Percentiles rank a stretch among this genome's conserved stretches.
These are phyloP conservation scores for Citrus reticulata DNA, from an alignment of 345 rosid genomes.

Conservation along the genomic window DNA sequence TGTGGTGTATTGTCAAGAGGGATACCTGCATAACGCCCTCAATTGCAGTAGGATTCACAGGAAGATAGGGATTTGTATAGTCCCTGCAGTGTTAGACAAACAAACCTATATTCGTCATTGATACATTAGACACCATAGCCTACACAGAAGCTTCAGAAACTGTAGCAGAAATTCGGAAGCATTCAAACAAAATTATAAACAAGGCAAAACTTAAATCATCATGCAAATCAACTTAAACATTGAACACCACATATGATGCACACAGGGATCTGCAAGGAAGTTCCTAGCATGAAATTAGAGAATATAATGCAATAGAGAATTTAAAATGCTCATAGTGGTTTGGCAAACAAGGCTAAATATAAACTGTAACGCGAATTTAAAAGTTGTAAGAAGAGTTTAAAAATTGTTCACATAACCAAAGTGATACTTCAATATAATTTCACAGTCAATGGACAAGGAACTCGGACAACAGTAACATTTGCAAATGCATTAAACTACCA, in stretches of 20 bases:
- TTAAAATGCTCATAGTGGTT: not conserved
- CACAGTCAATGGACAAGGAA: slow-evolving; percentile 9
- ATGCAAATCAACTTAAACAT: not conserved
- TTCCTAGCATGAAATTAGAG: not conserved
- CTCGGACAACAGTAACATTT: slow-evolving; percentile 8
- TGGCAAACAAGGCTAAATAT: not conserved
- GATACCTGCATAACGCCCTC: slow-evolving; percentile 78
- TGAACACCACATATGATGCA: not conserved
- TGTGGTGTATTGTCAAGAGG: not conserved
- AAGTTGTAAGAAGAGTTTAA: not conserved
- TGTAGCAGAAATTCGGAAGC: not conserved
- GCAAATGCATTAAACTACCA: slow-evolving; percentile 15
- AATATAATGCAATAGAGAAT: not conserved
- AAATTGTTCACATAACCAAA: not conserved
- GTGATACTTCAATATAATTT: not conserved
- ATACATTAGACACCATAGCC: not conserved
- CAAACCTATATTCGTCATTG: slow-evolving; percentile 19
- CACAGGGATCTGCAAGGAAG: not conserved
- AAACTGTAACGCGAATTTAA: not conserved
- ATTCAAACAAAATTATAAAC: not conserved
- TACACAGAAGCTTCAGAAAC: slow-evolving; percentile 3
- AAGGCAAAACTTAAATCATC: not conserved
- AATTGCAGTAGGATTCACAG: slow-evolving; percentile 93
- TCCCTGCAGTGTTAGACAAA: slow-evolving; percentile 51
- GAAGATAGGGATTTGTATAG: slow-evolving; percentile 94